Conservation (phyloP, 2,329 filamentous ascomycete species). For the Teratosphaeria nubilosa region DNA sequence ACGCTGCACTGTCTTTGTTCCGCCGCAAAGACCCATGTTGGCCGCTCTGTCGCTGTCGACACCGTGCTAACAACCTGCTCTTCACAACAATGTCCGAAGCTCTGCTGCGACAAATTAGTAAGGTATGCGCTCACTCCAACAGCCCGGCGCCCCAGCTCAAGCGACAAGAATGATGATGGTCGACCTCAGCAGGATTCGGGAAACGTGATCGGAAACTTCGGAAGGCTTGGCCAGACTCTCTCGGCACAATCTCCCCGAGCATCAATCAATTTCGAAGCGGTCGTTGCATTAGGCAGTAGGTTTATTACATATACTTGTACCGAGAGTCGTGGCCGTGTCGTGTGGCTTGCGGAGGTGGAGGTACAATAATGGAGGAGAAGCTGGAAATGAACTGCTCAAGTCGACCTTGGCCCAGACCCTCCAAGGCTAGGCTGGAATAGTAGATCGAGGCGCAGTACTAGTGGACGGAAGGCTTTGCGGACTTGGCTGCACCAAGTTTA, state of each 20-base stretch:
- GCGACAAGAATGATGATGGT: background rate
- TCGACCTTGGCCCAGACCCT: background rate
- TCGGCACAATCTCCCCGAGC: background rate
- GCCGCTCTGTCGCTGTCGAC: background rate
- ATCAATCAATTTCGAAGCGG: background rate
- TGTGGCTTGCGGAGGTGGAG: background rate
- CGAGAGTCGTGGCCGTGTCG: background rate
- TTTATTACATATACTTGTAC: background rate
- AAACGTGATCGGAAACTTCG: background rate
- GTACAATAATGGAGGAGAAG: background rate
- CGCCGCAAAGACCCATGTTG: slow-evolving; percentile 40
- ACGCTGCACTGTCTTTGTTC: slow-evolving; percentile 70
- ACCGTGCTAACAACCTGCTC: background rate
- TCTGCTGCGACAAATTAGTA: background rate
- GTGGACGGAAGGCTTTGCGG: background rate
- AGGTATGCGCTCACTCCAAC: background rate
- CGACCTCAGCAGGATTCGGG: background rate
- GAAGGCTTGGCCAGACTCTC: background rate
- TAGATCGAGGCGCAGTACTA: background rate
- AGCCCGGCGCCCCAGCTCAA: background rate
- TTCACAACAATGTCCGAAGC: background rate
- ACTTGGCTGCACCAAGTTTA: background rate
- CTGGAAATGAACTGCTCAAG: background rate
- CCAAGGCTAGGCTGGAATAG: background rate
- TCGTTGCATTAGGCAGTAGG: background rate